A percentile compares a stretch with the other conserved stretches of the same genome.
Evolutionary conservation across 1,284 basidiomycete genomes (phyloP).

Genomic region (Anthracocystis panici-leucophaei): DNA sequence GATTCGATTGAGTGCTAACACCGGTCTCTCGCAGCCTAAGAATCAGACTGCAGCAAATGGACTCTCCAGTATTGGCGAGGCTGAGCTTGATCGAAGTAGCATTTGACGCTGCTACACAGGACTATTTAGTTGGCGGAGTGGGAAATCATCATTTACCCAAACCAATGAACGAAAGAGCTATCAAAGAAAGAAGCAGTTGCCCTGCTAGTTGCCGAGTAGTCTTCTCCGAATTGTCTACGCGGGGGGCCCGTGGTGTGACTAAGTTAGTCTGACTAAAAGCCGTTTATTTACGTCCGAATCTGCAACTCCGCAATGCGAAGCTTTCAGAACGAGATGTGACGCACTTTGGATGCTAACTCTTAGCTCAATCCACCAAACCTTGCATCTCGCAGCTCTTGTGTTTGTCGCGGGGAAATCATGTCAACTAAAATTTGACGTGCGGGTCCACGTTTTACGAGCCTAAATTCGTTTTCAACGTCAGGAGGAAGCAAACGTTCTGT

Average conservation of each 20-base stretch:
- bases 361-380: too few relatives aligned
- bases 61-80: not conserved
- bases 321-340: not conserved
- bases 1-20: not conserved
- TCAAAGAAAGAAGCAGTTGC: not conserved
- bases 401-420: too few relatives aligned
- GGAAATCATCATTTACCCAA: not conserved
- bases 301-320: not conserved
- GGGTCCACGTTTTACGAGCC: too few relatives aligned
- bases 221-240: not conserved
- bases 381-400: too few relatives aligned
- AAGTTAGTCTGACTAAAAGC: too few relatives aligned
- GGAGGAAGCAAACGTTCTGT: too few relatives aligned
- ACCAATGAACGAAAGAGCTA: not conserved
- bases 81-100: slow-evolving; percentile 1
- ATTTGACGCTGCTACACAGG: not conserved
- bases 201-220: not conserved
- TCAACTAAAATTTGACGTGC: too few relatives aligned
- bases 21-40: not conserved
- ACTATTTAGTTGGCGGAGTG: not conserved
- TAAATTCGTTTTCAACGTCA: too few relatives aligned
- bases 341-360: too few relatives aligned
- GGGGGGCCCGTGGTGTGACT: not conserved
- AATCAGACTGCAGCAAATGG: not conserved
- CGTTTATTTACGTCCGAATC: too few relatives aligned